Evolutionary conservation across 2,329 filamentous ascomycete genomes (phyloP), one percentile per base, ranked within the genome.

Genomic region (Byssoonygena ceratinophila): DNA sequence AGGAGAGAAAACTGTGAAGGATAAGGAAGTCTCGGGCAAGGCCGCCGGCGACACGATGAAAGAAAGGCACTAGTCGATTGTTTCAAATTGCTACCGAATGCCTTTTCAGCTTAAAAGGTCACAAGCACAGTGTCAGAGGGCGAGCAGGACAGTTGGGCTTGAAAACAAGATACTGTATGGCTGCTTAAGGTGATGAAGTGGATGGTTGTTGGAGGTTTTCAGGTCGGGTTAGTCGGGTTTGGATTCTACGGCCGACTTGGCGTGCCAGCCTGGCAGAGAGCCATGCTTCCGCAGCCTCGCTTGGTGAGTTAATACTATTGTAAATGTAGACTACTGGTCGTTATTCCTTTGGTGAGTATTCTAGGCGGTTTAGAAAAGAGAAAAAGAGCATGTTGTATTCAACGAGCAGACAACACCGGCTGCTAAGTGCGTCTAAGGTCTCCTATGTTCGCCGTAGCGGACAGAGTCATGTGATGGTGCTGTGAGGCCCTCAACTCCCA

Each of bases 1-100:
- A 61, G 63, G 62, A 60, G 57, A 67, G 64, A 67, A 62, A 66
- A 40, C 44, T 56, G 51, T 52, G 47, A 11, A 36, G 29, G 39
- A 39, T 29, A 32, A 41, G 43, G 25, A 52, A 16, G 41, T 47
- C 41, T 43, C 7, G 32, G 34, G 43, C 36, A 46, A 41, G 36
- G 40, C 36, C 51, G 49, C 44, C 34, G 18, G 18, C 22, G n/a
- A 37, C 25, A 18, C 11, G 44, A 41, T 32, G 18, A 12, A 2
- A 29, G 34, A 45, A 18, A 25, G 11, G 36, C 7, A 25, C 23
- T 18, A n/a, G 11, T 18, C 9, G 36, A n/a, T 27, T 9, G 22
- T 29, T 52, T 16, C 16, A 40, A 34, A 39, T 46, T 40, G 36
- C 31, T 40, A 41, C 16, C 5, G 14, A 18, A 27, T 14, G 23